Percentiles rank a stretch among this genome's conserved stretches.
These are phyloP conservation scores for Choiromyces venosus DNA, from an alignment of 495 filamentous ascomycete species.

Conservation along the genomic window DNA sequence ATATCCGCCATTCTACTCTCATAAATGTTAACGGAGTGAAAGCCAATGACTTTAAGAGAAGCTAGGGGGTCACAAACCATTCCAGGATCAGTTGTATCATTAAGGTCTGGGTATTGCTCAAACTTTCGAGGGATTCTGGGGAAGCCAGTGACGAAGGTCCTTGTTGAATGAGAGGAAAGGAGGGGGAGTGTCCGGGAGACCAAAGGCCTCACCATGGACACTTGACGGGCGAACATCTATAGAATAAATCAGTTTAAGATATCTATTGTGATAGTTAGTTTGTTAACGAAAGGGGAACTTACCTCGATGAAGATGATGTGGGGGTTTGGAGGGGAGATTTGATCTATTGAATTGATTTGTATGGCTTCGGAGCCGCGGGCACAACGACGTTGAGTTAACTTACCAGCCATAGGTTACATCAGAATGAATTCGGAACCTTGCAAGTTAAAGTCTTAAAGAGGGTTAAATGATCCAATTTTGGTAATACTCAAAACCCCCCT, in stretches of 20 bases:
- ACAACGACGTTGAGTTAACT: background rate
- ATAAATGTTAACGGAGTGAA: constrained; percentile 5
- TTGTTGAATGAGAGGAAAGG: constrained; percentile 16
- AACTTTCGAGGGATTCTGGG: constrained; percentile 21
- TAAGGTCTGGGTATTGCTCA: constrained; percentile 19
- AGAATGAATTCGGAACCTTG: background rate
- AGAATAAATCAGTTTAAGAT: background rate
- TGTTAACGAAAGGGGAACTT: background rate
- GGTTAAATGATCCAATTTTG: background rate
- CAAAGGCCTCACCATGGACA: constrained; percentile 46
- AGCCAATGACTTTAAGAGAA: constrained; percentile 7
- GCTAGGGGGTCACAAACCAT: constrained; percentile 27
- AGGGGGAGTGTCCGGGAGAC: constrained; percentile 39
- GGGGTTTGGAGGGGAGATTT: constrained; percentile 8
- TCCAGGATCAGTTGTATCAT: constrained; percentile 35
- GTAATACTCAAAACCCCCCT: background rate
- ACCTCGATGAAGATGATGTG: background rate
- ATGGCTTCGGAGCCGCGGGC: background rate
- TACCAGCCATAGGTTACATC: background rate
- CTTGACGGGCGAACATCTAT: constrained; percentile 48
- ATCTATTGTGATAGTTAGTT: background rate
- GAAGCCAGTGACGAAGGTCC: constrained; percentile 31
- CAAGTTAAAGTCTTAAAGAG: background rate
- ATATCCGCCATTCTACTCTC: constrained; percentile 78
- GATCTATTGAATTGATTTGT: background rate